phyloP scores from a whole-genome alignment of 306 rosid species.

The Vicia faba region DNA sequence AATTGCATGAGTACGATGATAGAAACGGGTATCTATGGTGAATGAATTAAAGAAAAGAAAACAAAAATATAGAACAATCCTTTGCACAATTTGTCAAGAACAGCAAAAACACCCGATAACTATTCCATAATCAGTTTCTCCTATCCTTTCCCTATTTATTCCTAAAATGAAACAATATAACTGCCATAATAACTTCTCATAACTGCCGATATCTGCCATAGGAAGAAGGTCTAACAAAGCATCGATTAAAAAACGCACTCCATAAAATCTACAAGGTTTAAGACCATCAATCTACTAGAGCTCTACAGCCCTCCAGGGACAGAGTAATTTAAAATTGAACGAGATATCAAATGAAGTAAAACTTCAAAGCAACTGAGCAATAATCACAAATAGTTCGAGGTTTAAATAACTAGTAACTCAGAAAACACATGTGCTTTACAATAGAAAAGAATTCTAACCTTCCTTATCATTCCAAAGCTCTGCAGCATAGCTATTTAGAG shows the following conservation, averaged over 20 bases:
- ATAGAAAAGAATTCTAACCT: constrained; percentile 51
- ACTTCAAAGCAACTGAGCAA: background rate
- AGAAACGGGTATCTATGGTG: no score
- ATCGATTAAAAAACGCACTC: constrained; percentile 15
- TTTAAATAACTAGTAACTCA: constrained; percentile 10
- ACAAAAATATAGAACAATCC: no score
- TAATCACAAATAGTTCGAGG: constrained; percentile 16
- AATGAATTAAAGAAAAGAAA: no score
- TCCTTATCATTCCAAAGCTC: constrained; percentile 81
- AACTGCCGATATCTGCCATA: no score
- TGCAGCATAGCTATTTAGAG: constrained; percentile 92
- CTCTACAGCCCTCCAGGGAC: no score
- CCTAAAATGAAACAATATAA: no score
- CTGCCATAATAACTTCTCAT: no score
- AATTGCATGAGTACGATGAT: background rate
- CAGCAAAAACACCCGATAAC: no score
- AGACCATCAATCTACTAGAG: no score
- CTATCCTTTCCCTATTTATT: no score
- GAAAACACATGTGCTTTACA: constrained; percentile 4
- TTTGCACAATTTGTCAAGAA: no score
- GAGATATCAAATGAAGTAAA: constrained; percentile 24
- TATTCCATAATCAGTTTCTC: no score
- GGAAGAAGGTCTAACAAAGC: background rate
- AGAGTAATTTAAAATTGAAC: constrained; percentile 1
- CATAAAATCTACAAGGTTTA: background rate